Base-by-base conservation (phyloP, 306 rosid species). In the Vigna angularis region DNA sequence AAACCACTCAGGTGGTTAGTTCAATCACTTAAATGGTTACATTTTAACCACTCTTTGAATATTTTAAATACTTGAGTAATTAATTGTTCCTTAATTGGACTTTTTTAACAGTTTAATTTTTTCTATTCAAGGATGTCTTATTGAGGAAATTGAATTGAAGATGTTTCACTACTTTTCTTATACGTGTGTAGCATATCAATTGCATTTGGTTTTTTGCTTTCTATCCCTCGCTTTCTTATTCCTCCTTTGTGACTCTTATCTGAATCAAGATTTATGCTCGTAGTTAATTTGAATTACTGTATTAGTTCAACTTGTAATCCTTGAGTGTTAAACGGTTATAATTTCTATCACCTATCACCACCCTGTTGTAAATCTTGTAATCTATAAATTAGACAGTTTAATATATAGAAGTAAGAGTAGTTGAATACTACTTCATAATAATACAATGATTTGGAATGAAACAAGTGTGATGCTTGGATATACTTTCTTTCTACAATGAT, bases 1-100 rank as follows among this genome's bases (percentile, higher is more conserved):
- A 74, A 55, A 70, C 30, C 48, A 32, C 18, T 50, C 28, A 50
- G 55, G 74, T 50, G 62, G 74, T 70, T 70, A 49, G 20, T 70
- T 28, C 26, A 28, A 32, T 70, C 28, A 49, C 18, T 26, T 67
- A 7, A 49, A n/a, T 49, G 74, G 59, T 48, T 28, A 48, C 26
- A 45, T 30, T 7, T 70, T 49, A 70, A 16, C 22, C 45, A 9
- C 61, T 26, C 26, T 48, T 69, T 8, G 26, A 48, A n/a, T 26
- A 28, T 30, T 20, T 30, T 49, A 69, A 49, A 48, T 48, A 48
- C 12, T 48, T 49, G 3, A 70, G 47, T n/a, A 69, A 49, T 30
- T 70, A 51, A 28, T 50, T 16, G 48, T 50, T 70, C 45, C n/a
- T 17, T 2, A 48, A 69, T 9, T 69, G 74, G 42, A 47, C 0